Percentiles rank a stretch among this genome's conserved stretches.
Evolutionary conservation across 331 rosid species (phyloP).

Genomic region (Quercus lobata): DNA sequence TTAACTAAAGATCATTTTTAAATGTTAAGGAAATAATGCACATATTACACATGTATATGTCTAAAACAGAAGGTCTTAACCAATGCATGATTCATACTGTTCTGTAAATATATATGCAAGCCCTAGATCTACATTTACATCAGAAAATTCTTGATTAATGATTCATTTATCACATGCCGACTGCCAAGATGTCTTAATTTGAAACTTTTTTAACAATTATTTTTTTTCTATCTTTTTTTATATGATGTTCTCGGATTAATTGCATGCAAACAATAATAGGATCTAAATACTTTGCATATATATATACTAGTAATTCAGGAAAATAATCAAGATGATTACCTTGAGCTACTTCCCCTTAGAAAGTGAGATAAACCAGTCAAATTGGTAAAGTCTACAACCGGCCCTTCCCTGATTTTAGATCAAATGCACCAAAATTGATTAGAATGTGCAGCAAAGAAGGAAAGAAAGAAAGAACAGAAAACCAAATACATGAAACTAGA

Average conservation of each 20-base stretch:
- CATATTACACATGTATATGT: too few relatives aligned
- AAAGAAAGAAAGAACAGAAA: background rate
- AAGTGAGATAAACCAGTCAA: background rate
- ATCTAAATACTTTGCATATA: too few relatives aligned
- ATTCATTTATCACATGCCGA: background rate
- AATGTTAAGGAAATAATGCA: too few relatives aligned
- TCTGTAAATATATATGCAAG: too few relatives aligned
- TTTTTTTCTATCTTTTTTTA: background rate
- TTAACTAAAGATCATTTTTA: too few relatives aligned
- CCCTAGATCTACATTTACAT: too few relatives aligned
- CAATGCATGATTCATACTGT: too few relatives aligned
- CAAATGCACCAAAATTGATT: background rate
- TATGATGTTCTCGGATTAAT: background rate
- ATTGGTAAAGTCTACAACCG: background rate
- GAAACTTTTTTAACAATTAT: background rate
- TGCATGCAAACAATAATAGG: background rate
- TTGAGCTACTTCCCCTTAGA: slow-evolving; percentile 12
- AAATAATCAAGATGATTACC: background rate
- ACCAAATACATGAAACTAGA: background rate
- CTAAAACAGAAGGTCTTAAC: too few relatives aligned
- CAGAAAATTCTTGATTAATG: background rate
- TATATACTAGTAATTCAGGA: too few relatives aligned
- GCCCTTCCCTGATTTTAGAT: slow-evolving; percentile 3
- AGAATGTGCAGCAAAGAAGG: background rate
- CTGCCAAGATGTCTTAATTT: too few relatives aligned